phyloP scores from a whole-genome alignment of 2,329 filamentous ascomycete species.

The Arthrobotrys musiformis region DNA sequence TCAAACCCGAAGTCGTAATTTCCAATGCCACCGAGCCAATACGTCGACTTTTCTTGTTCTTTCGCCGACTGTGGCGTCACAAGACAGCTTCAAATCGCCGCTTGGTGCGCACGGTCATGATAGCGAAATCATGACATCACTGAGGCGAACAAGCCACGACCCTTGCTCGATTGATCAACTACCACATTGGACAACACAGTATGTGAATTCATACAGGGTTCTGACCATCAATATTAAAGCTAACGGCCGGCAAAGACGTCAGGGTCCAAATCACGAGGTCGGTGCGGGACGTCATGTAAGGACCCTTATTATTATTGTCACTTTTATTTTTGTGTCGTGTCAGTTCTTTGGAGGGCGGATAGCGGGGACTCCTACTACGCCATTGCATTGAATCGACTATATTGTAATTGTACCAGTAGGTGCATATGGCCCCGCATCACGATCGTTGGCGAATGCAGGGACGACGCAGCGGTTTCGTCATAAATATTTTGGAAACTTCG shows the following conservation, averaged over 20 bases:
- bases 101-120: neutral
- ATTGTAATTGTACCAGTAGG: neutral
- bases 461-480: constrained; percentile 47
- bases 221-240: neutral
- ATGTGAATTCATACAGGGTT: neutral
- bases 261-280: constrained; percentile 44
- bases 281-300: constrained; percentile 46
- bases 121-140: constrained; percentile 40
- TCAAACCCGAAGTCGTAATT: too few species aligned
- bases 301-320: too few species aligned
- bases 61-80: constrained; percentile 26
- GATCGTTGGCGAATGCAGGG: constrained; percentile 4
- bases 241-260: constrained; percentile 18
- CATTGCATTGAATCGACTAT: constrained; percentile 48
- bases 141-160: neutral
- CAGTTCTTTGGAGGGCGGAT: neutral
- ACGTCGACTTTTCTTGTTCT: neutral
- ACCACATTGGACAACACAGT: constrained; percentile 42
- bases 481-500: neutral
- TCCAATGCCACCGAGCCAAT: too few species aligned
- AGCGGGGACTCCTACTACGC: neutral
- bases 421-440: too few species aligned
- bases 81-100: neutral
- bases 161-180: constrained; percentile 30
- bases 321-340: neutral